phyloP scores from a whole-genome alignment of 148 eudicot genomes.

The Polygonum aviculare region DNA sequence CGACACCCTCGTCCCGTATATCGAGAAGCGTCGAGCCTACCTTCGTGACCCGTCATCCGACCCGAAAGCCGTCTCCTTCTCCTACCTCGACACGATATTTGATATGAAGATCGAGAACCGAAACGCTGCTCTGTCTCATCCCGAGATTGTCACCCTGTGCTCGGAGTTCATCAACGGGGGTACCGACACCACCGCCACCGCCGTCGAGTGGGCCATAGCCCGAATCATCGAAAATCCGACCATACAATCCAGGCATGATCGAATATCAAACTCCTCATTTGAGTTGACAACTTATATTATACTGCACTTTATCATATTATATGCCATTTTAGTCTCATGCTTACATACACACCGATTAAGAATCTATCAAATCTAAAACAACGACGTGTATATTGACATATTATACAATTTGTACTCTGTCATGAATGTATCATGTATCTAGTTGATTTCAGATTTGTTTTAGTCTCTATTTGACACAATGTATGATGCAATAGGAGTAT shows the following conservation, averaged over 20 bases:
- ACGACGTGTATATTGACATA: too few species aligned
- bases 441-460: too few species aligned
- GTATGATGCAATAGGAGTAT: not conserved
- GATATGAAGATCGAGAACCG: slow-evolving; percentile 64
- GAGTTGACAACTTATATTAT: not conserved
- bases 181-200: slow-evolving; percentile 84
- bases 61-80: slow-evolving; percentile 42
- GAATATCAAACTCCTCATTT: not conserved
- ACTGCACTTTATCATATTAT: too few species aligned
- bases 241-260: slow-evolving; percentile 27
- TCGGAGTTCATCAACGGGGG: slow-evolving; percentile 92
- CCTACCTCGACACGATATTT: slow-evolving; percentile 74
- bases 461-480: too few species aligned
- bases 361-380: too few species aligned
- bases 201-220: slow-evolving; percentile 84
- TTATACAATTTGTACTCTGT: too few species aligned
- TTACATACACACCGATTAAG: too few species aligned
- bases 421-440: too few species aligned
- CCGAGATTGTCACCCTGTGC: slow-evolving; percentile 76
- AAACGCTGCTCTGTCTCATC: slow-evolving; percentile 35
- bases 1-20: slow-evolving; percentile 43
- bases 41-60: slow-evolving; percentile 37
- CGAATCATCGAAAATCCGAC: slow-evolving; percentile 61
- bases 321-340: too few species aligned
- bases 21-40: slow-evolving; percentile 43